These are phyloP conservation scores for Paramyrothecium roridum DNA, from an alignment of 2,329 filamentous ascomycete genomes.

Conservation along the genomic window DNA sequence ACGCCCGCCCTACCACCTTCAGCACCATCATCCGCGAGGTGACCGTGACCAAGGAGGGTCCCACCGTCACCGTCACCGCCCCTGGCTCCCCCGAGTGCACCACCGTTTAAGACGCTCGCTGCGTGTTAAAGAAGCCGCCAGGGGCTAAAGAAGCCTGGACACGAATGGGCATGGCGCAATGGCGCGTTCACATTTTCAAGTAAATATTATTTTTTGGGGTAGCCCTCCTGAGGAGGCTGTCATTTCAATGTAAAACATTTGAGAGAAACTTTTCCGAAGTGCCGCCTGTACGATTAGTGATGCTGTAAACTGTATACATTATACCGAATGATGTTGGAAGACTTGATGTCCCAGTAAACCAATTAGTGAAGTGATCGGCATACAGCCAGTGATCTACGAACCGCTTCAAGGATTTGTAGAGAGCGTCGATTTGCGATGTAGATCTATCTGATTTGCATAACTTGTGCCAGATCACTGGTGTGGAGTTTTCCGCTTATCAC, in stretches of 20 bases:
- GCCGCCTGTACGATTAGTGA: background rate
- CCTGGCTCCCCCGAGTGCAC: conserved; percentile 1
- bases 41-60: background rate
- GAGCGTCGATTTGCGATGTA: too few relatives aligned
- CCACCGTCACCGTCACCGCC: conserved; percentile 2
- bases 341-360: too few relatives aligned
- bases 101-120: background rate
- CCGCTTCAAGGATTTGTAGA: too few relatives aligned
- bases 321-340: too few relatives aligned
- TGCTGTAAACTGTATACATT: too few relatives aligned
- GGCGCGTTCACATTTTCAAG: background rate
- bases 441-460: too few relatives aligned
- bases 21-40: conserved; percentile 1
- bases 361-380: too few relatives aligned
- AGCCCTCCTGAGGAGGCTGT: background rate
- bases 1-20: background rate
- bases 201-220: conserved; percentile 2
- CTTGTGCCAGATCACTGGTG: too few relatives aligned
- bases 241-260: background rate
- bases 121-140: too few relatives aligned
- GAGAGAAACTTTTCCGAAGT: background rate
- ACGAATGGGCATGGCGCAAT: background rate
- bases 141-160: background rate
- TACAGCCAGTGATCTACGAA: too few relatives aligned
- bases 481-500: too few relatives aligned